Evolutionary conservation across 306 rosid genomes (phyloP), one percentile per base, ranked within the genome.

Genomic region (Glycyrrhiza uralensis): DNA sequence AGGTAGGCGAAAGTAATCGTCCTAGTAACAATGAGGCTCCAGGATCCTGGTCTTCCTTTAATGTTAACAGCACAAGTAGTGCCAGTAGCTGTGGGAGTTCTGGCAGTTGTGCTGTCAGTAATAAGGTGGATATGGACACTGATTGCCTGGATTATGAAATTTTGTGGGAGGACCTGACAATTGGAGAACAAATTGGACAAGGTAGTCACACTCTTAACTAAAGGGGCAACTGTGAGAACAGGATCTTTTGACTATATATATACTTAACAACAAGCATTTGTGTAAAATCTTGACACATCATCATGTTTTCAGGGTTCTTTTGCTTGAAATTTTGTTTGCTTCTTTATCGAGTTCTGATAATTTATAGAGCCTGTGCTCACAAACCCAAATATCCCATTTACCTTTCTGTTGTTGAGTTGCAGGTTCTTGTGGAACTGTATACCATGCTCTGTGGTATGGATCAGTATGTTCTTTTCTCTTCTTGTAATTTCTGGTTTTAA

Each of bases 341-440:
- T 50, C 59, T 68, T 28, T 55, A 19, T 50, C 17, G 71, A 66
- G 29, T 36, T 39, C 32, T 69, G 41, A 32, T 39, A 20, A 62
- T 51, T 38, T 51, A 50, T 38, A 17, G 49, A 26, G 57, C 17
- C 35, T 3, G 26, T 36, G 65, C 64, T 46, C 3, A 24, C 47
- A 15, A 64, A 64, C 39, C 52, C 30, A 45, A 57, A 47, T 29
- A 72, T 42, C 70, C 76, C 51, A 20, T 56, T 81, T 13, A 73
- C 59, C 38, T 74, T 41, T 72, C 11, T 69, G 39, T 22, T 79
- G 56, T 42, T 84, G 73, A 86, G 84, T 42, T 85, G 81, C 93
- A 95, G 99, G 99, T 81, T 89, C 97, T 65, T 92, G 97, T 77
- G 99, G 99, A 87, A 92, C 96, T 78, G 99, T 95, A 10, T 95